Evolutionary conservation across 495 filamentous ascomycete species (phyloP), one percentile per base, ranked within the genome.

Genomic region (Cercophora samala): DNA sequence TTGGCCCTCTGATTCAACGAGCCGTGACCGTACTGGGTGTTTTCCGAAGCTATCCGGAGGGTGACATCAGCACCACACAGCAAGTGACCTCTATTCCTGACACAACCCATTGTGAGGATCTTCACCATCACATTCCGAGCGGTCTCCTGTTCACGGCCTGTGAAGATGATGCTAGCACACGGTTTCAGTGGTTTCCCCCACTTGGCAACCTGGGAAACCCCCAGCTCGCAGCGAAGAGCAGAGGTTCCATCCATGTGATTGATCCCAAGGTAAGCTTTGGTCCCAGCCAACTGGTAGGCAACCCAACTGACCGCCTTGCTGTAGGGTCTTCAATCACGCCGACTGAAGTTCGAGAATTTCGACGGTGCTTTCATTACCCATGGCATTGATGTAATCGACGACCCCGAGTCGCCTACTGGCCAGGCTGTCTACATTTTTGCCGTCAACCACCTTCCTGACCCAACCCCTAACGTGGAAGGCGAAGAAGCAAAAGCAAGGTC

Each of bases 371-470:
- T 90, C 58, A 69, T 85, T 8, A 87, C 86, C 0, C 87, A 89
- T 66, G 87, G 87, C 9, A 85, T 90, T 64, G 84, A 85, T 60
- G 78, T 90, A 4, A 80, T 86, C 52, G 73, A 70, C 0, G 81
- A 86, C 29, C 80, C 78, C 0, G 71, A 78, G 11, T 70, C 77
- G 22, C 64, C 74, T 1, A 66, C 76, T 1, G 81, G 82, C 0
- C 68, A 76, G 5, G 81, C 85, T 0, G 83, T 88, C 9, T 89
- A 87, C 72, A 85, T 89, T 68, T 86, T 84, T 64, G 87, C 82
- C 8, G 72, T 89, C 58, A 90, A 90, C 66, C 87, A 90, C 58
- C 63, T 73, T 4, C 73, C 82, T 24, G 68, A 83, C 11, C 70
- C 72, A 73, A 0, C 55, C 1, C 60, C 66, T 21, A 29, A 22